These are phyloP conservation scores for Scutellaria galericulata DNA, from an alignment of 257 asterid genomes.

Conservation along the genomic window DNA sequence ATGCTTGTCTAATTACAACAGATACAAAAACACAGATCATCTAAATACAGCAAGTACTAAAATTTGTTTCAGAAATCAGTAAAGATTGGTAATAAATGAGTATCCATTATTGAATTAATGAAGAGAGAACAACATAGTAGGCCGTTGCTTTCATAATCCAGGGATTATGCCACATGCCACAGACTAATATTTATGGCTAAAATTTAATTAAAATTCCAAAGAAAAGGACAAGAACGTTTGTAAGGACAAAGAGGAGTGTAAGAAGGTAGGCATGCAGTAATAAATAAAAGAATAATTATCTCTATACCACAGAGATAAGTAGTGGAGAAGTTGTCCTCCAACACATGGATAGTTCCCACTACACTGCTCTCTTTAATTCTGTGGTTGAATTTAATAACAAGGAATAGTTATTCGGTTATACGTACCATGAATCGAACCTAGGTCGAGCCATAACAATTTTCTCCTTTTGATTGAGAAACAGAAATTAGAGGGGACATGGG, in stretches of 20 bases:
- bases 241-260: constrained; percentile 1
- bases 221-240: neutral
- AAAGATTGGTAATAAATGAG: neutral
- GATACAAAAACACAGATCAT: too few species aligned
- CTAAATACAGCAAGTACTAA: too few species aligned
- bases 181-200: constrained; percentile 9
- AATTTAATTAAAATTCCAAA: neutral
- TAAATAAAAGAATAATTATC: constrained; percentile 23
- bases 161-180: constrained; percentile 32
- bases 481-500: constrained; percentile 44
- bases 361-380: too few species aligned
- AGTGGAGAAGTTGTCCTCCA: constrained; percentile 36
- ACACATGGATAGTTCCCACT: constrained; percentile 41
- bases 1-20: too few species aligned
- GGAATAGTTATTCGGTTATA: neutral
- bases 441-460: neutral
- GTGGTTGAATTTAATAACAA: neutral
- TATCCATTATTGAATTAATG: constrained; percentile 19
- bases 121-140: constrained; percentile 34
- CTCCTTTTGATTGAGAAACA: constrained; percentile 14
- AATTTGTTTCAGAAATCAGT: too few species aligned
- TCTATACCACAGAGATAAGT: constrained; percentile 27
- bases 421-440: constrained; percentile 11
- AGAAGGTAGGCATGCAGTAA: constrained; percentile 32
- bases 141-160: constrained; percentile 32